These are phyloP conservation scores for Boletus rubropictus DNA, from an alignment of 768 basidiomycete species.

Conservation along the genomic window DNA sequence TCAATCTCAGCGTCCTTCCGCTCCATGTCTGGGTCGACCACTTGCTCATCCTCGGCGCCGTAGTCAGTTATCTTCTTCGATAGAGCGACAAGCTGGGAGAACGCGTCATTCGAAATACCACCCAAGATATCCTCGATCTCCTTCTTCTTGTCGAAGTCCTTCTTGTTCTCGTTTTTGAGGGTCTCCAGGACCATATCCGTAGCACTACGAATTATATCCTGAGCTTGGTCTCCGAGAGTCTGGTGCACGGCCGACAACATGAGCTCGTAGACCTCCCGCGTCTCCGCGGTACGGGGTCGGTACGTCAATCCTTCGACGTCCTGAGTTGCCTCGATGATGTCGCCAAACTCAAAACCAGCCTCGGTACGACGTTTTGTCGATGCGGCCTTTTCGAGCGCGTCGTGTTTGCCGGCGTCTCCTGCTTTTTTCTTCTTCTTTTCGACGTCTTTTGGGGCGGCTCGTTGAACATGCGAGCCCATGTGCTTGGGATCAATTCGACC, in stretches of 20 bases:
- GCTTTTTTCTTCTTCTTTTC: conserved; percentile 94
- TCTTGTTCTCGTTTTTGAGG: conserved; percentile 81
- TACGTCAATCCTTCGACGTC: conserved; percentile 91
- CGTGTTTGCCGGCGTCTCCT: conserved; percentile 43
- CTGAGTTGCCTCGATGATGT: conserved; percentile 92
- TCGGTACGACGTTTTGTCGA: conserved; percentile 55
- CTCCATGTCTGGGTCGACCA: conserved; percentile 75
- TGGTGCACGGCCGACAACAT: conserved; percentile 80
- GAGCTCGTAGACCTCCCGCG: conserved; percentile 89
- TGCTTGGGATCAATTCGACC: conserved; percentile 85
- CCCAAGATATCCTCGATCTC: conserved; percentile 80
- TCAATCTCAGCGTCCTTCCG: conserved; percentile 86
- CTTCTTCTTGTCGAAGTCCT: conserved; percentile 97
- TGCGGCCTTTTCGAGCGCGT: conserved; percentile 52
- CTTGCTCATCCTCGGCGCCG: conserved; percentile 75
- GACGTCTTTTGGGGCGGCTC: conserved; percentile 79
- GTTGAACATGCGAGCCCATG: conserved; percentile 88
- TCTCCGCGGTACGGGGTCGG: conserved; percentile 90
- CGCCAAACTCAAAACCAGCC: conserved; percentile 69
- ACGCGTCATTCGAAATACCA: conserved; percentile 60
- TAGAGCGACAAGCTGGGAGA: conserved; percentile 76
- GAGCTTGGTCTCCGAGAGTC: conserved; percentile 87
- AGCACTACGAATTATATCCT: conserved; percentile 92
- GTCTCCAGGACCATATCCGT: conserved; percentile 88
- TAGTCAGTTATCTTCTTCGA: conserved; percentile 97